A percentile compares a stretch with the other conserved stretches of the same genome.
These are phyloP conservation scores for Rosa hybrid DNA, from an alignment of 331 rosid species.

Conservation along the genomic window DNA sequence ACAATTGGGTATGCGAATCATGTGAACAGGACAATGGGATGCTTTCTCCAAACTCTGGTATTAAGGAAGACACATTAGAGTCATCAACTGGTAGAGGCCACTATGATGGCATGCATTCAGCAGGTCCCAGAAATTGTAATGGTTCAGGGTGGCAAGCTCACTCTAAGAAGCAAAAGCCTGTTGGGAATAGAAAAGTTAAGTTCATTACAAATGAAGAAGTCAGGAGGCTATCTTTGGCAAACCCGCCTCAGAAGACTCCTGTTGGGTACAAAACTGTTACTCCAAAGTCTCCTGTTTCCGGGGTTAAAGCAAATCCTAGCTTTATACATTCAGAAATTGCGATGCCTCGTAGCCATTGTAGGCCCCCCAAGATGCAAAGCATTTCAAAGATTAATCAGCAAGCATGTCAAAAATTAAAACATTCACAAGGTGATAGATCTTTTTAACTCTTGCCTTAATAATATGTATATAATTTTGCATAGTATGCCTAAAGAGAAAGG, in stretches of 20 bases:
- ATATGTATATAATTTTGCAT: too few relatives aligned
- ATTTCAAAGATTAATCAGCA: slow-evolving; percentile 21
- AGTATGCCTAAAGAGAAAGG: background rate
- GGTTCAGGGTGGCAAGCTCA: too few relatives aligned
- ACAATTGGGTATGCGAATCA: slow-evolving; percentile 56
- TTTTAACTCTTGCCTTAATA: background rate
- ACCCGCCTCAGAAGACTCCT: slow-evolving; percentile 1
- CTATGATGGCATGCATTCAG: background rate
- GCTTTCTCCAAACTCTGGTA: background rate
- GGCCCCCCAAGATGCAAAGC: background rate
- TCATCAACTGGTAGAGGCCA: background rate
- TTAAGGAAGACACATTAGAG: background rate
- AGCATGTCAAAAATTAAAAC: slow-evolving; percentile 27
- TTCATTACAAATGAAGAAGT: slow-evolving; percentile 56
- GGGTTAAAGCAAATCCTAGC: slow-evolving; percentile 12
- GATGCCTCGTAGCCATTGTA: too few relatives aligned
- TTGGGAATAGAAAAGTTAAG: slow-evolving; percentile 33
- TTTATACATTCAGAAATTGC: slow-evolving; percentile 4
- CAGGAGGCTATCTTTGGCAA: background rate
- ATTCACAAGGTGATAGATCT: slow-evolving; percentile 40
- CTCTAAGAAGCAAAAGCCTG: too few relatives aligned
- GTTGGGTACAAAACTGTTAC: slow-evolving; percentile 12
- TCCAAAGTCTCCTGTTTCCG: slow-evolving; percentile 11
- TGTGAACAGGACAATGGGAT: slow-evolving; percentile 32
- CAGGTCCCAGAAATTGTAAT: too few relatives aligned